Evolutionary conservation across 352 stramenopile genomes (phyloP), one percentile per base, ranked within the genome.

Genomic region (Pythium dissotocum): DNA sequence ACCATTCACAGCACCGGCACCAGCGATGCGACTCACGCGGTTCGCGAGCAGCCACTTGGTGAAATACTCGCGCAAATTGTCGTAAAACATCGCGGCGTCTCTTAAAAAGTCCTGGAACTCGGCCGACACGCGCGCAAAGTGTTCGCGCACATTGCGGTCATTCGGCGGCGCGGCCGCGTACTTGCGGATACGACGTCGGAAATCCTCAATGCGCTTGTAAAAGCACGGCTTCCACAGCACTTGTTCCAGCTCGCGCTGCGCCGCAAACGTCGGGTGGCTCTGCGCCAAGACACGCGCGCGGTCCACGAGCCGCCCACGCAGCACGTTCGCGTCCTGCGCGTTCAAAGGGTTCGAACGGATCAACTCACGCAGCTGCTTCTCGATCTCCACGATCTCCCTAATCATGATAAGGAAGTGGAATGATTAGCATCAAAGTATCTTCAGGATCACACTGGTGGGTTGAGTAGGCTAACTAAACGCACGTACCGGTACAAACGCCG

Each of bases 141-240:
- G 87, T 58, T 91, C 87, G 28, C 87, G 87, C 18, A 94, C 72
- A 44, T 71, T 77, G 33, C 81, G 83, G 58, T 96, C 89, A 9
- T 73, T 73, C 2, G 84, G 70, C 4, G 83, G 80, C 18, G 87
- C 84, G 6, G 85, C 73, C n/a, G 83, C 85, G 69, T 94, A 94
- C 69, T 95, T 95, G 70, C 88, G 87, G 52, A 96, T 92, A 61
- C 85, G 84, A 9, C 83, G 86, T 9, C 89, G 88, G 59, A 97
- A 97, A 63, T 93, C 85, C 61, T 94, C 90, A 59, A 97, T 97
- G 69, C 88, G 83, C 63, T 93, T 93, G 71, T 97, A 97, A 65
- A 96, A 96, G 69, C 89, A 97, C 18, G 82, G 89, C 69, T 97
- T 97, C 90, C 90, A 97, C 35, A 97, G 77, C 63, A 84, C 84